Percentiles rank a stretch among this genome's conserved stretches.
These are phyloP conservation scores for Akanthomyces dipterigenus DNA, from an alignment of 2,329 filamentous ascomycete species.

Conservation along the genomic window DNA sequence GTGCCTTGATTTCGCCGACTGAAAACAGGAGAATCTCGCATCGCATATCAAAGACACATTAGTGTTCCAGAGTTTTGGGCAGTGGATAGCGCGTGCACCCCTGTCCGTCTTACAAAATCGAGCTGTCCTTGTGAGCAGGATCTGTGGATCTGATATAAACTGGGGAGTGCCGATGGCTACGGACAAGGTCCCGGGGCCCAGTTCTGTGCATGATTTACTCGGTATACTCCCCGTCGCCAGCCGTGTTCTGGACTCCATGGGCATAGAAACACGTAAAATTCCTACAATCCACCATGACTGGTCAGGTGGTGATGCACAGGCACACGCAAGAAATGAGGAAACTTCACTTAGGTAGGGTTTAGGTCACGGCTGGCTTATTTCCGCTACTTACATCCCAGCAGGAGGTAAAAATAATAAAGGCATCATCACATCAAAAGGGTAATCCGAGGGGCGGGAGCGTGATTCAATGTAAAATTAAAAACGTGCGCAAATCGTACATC, in stretches of 20 bases:
- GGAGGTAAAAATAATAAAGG: not conserved
- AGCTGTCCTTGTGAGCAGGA: conserved; percentile 7
- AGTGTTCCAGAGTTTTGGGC: not conserved
- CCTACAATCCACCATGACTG: not conserved
- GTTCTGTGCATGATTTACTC: not conserved
- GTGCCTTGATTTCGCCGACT: not conserved
- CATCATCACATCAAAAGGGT: not conserved
- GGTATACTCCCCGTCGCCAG: not conserved
- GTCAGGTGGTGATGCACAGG: conserved; percentile 1
- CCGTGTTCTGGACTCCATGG: not conserved
- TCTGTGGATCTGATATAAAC: conserved; percentile 3
- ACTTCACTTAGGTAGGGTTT: not conserved
- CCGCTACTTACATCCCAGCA: not conserved
- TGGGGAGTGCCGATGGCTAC: not conserved
- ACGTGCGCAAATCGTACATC: not conserved
- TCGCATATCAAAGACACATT: not conserved
- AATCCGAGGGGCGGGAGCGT: not conserved
- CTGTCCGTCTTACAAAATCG: not conserved
- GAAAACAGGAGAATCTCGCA: not conserved
- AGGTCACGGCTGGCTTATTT: not conserved
- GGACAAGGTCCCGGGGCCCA: not conserved
- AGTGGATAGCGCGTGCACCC: not conserved
- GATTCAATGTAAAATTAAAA: not conserved
- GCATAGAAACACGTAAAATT: not conserved
- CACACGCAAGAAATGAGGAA: not conserved